Evolutionary conservation across 106 monocot genomes (phyloP).

Genomic region (Allium cepa): DNA sequence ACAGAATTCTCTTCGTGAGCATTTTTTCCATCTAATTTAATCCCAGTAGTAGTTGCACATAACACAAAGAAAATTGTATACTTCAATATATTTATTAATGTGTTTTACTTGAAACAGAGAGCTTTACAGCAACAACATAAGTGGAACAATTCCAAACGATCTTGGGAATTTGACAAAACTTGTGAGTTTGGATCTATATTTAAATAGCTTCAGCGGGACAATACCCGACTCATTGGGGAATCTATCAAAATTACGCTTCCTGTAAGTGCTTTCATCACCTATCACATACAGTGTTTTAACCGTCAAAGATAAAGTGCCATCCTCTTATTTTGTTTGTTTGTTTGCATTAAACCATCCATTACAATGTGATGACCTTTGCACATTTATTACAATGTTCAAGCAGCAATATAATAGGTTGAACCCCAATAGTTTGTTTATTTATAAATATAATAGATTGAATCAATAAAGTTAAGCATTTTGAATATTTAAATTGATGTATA

Average conservation of each 20-base stretch:
- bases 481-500: no score
- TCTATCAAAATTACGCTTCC: conserved; percentile 72
- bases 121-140: conserved; percentile 92
- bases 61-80: no score
- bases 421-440: neutral
- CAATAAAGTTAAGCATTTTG: no score
- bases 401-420: neutral
- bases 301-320: neutral
- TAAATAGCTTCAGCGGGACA: conserved; percentile 61
- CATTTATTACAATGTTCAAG: no score
- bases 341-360: no score
- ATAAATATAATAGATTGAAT: neutral
- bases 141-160: conserved; percentile 70
- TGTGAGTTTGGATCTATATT: conserved; percentile 94
- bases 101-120: conserved; percentile 41
- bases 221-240: conserved; percentile 83
- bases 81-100: no score
- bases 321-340: neutral
- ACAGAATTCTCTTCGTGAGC: no score
- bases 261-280: conserved; percentile 40
- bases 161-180: conserved; percentile 89
- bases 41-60: no score
- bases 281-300: neutral
- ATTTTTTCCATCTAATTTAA: no score
- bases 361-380: no score